Base-by-base conservation (phyloP, 2,329 filamentous ascomycete genomes). In the Periconia sp. region DNA sequence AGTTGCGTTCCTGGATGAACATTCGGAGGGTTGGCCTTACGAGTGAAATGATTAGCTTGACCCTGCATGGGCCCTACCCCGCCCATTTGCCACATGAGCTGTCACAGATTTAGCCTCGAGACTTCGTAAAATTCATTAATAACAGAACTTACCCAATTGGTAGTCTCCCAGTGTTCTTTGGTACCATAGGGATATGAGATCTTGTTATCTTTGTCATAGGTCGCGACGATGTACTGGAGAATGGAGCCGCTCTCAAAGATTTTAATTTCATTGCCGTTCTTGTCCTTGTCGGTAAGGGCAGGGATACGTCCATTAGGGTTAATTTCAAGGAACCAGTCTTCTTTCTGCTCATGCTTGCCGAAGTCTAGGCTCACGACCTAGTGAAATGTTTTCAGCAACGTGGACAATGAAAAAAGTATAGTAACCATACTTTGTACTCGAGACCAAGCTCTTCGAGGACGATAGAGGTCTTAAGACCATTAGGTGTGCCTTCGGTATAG, bases 361-460 rank as follows among this genome's bases (percentile, higher is more conserved):
- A 61, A 53, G 74, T 74, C 17, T 66, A 73, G 72, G 81, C 87
- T 83, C 84, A 87, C 5, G 79, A 77, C 74, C 86, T 77, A 86
- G 86, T 60, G 87, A 84, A 27, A 82, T 78, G 70, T 84, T 82
- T 61, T 83, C 75, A 58, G 64, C 23, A 27, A 27, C 8, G 23
- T 63, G 40, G 41, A 86, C 68, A 17, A 13, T 20, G 14, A 17
- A 23, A 50, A n/a, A 15, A 19, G 11, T 40, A 7, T 2, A 43
- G 2, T 84, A 50, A 65, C 61, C 60, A 85, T 83, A 58, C 70
- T 79, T 6, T 79, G 70, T 86, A 87, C 11, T 81, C 73, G 47
- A 79, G 77, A 42, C 82, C 82, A 49, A 87, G 75, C 72, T 87
- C 85, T 64, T 87, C 85, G 42, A 87, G 79, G 17, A 85, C 64